Base-by-base conservation (phyloP, 441 rosid genomes). In the Cnidoscolus chayamansa region DNA sequence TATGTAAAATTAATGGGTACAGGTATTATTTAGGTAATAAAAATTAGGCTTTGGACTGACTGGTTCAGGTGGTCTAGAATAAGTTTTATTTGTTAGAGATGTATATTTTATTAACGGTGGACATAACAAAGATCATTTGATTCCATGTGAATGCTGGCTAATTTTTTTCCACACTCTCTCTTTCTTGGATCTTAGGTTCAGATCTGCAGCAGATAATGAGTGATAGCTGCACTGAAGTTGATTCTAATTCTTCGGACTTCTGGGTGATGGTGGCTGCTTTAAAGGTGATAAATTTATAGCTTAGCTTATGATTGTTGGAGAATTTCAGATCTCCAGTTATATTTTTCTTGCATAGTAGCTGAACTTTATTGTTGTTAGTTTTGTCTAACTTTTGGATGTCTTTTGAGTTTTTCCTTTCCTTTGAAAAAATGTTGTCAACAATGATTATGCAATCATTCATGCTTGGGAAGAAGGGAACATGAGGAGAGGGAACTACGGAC, bases 251-350 rank as follows among this genome's bases (percentile, higher is more conserved):
- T 69, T 90, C 97, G 10, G 88, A 91, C 61, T 94, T 92, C 84
- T 94, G 99, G 99, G 85, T 94, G 82, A 89, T 94, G 96, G 91
- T 89, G 74, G 94, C 97, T 57, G 97, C 96, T 51, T 82, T 94
- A 76, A 92, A 94, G 98, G 99, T 94, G 79, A 65, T 80, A 76
- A 70, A 81, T 79, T 74, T 65, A 10, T 32, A 15, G 50, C 20
- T 43, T 37, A 4, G 5, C 43, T 37, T 37, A 70, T 30, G 55
- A 50, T 12, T 51, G 3, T 4, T 30, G 9, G 43, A 70, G 61
- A 43, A 15, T 45, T 40, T 35, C 19, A 1, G 51, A 53, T 63
- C 2, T 37, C 63, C 61, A 3, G 16, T 72, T 45, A 51, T 40
- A 60, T 8, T 20, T n/a, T 9, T 69, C 10, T 57, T 10, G 40